Evolutionary conservation across 2,329 filamentous ascomycete species (phyloP).

Genomic region (Phyllosticta citribraziliensis): DNA sequence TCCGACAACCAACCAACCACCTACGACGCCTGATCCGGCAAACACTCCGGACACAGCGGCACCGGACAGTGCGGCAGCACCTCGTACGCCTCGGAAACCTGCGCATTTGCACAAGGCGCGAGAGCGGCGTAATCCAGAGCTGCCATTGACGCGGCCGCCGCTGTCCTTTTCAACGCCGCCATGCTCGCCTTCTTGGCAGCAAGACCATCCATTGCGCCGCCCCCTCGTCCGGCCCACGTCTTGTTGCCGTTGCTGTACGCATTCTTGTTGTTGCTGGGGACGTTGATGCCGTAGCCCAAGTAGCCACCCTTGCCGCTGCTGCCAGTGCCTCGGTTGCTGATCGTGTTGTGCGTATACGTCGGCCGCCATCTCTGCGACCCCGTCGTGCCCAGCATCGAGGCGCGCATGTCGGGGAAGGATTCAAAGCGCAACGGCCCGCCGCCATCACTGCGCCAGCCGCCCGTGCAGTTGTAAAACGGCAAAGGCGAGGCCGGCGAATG

Average conservation of each 20-base stretch:
- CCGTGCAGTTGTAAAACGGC: not conserved
- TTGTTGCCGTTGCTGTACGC: no score
- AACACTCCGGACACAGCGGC: not conserved
- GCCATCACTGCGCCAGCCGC: not conserved
- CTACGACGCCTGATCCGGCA: not conserved
- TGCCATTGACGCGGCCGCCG: not conserved
- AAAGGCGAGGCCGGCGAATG: not conserved
- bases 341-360: not conserved
- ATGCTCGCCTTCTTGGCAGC: not conserved
- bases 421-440: not conserved
- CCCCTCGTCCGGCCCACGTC: no score
- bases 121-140: not conserved
- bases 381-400: not conserved
- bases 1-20: not conserved
- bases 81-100: not conserved
- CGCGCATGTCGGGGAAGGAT: not conserved
- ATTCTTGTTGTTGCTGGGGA: no score
- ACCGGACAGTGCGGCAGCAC: slow-evolving; percentile 4
- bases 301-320: not conserved
- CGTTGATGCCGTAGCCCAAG: not conserved
- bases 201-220: no score
- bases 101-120: not conserved
- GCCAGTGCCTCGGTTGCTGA: no score
- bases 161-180: not conserved
- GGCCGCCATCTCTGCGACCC: not conserved